phyloP scores from a whole-genome alignment of 805 yeast genomes.

The Candida nitratophila region DNA sequence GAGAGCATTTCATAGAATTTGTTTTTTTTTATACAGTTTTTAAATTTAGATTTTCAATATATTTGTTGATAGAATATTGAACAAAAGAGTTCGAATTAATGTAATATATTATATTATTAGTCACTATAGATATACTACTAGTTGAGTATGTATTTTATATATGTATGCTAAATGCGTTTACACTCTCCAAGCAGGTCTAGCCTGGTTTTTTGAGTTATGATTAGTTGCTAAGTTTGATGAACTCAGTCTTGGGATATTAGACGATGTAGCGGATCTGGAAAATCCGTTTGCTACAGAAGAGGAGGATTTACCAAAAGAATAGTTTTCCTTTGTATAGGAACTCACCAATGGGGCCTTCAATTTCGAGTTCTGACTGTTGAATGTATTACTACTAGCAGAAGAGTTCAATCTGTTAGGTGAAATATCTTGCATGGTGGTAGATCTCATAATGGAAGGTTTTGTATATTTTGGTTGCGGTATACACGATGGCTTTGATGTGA shows the following conservation, averaged over 20 bases:
- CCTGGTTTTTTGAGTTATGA: background rate
- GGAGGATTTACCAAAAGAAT: background rate
- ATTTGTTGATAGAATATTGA: too few relatives aligned
- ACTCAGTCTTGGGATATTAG: slow-evolving; percentile 11
- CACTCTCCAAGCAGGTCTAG: slow-evolving; percentile 2
- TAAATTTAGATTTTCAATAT: background rate
- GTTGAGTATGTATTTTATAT: too few relatives aligned
- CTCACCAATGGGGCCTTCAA: background rate
- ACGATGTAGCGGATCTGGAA: slow-evolving; percentile 6
- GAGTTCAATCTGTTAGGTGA: slow-evolving; percentile 8
- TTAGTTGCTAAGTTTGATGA: background rate
- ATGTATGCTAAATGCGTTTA: too few relatives aligned
- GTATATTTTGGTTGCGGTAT: background rate
- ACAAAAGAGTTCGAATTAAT: too few relatives aligned
- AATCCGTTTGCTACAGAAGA: background rate
- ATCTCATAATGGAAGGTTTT: slow-evolving; percentile 5
- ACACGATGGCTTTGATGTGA: background rate
- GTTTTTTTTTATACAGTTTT: too few relatives aligned
- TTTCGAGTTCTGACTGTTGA: background rate
- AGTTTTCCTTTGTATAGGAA: background rate
- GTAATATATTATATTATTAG: background rate
- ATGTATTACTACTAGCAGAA: background rate
- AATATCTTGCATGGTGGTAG: slow-evolving; percentile 14
- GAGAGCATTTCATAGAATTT: too few relatives aligned
- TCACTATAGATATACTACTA: too few relatives aligned